Evolutionary conservation across 73 alveolate genomes (phyloP), one percentile per base, ranked within the genome.

Genomic region (Paramecium pentaurelia): DNA sequence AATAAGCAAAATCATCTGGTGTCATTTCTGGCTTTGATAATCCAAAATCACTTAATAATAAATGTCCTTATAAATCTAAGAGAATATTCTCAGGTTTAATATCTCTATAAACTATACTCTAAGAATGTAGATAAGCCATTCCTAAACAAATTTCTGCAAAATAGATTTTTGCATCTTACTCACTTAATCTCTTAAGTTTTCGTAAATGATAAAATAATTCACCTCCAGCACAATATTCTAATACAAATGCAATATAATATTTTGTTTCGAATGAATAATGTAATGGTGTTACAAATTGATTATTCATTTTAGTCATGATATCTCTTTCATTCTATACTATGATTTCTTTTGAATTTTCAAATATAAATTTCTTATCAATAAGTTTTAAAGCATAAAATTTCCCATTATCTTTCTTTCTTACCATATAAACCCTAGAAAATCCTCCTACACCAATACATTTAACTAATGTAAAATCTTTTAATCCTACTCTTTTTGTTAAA

Each of bases 71-170:
- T 22, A 95, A 40, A 75, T 95, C 97, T 42, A 95, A 86, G 30
- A 96, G 83, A 73, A 98, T 96, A 93, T 98, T 98, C 83, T 98
- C 99, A 3, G 99, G 99, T 73, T 98, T 98, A 44, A 98, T 86
- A 92, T 98, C 99, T 86, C 99, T 90, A 90, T 98, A 99, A 38
- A 98, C 97, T 37, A 98, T 95, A 47, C 73, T 77, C 30, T 60
- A 45, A 54, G 86, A 68, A 47, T 96, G 98, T 8, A 96, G 92
- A 75, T 95, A 92, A 86, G 95, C 97, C 88, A 96, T 54, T 5
- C 95, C 98, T 47, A 95, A 45, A 28, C 95, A 59, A 54, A 95
- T 93, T 88, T 95, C 95, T 0, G 86, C 94, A 25, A 96, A 92
- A 60, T 95, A 95, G 49, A 93, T 58, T 75, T 91, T 89, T 16